Evolutionary conservation across 306 rosid species (phyloP).

Genomic region (Cicer yamashitae): DNA sequence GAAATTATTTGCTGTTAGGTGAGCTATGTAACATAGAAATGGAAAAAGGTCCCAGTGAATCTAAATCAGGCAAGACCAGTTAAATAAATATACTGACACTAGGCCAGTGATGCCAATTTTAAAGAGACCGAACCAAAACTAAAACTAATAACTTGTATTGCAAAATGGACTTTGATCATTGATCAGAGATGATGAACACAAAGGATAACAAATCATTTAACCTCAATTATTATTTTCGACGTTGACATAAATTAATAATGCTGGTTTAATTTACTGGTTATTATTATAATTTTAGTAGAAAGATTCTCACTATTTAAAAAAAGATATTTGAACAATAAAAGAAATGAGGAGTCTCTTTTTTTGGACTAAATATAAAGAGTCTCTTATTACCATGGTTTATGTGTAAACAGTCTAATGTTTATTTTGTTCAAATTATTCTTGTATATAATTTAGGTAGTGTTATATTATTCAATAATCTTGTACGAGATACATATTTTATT

Average conservation of each 20-base stretch:
- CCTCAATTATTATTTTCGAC: slow-evolving; percentile 49
- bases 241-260: slow-evolving; percentile 46
- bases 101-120: slow-evolving; percentile 49
- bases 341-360: no score
- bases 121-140: slow-evolving; percentile 47
- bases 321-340: background rate
- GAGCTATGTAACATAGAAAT: slow-evolving; percentile 45
- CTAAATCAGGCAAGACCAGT: slow-evolving; percentile 41
- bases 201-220: slow-evolving; percentile 47
- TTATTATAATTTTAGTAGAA: no score
- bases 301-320: no score
- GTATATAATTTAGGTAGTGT: no score
- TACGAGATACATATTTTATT: no score
- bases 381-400: no score
- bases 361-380: no score
- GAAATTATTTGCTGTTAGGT: slow-evolving; percentile 46
- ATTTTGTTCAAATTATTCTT: no score
- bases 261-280: background rate
- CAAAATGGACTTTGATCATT: slow-evolving; percentile 41
- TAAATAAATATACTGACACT: slow-evolving; percentile 45
- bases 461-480: no score
- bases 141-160: slow-evolving; percentile 22
- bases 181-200: slow-evolving; percentile 33
- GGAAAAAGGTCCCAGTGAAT: slow-evolving; percentile 39
- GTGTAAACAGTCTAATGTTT: no score